Conservation (phyloP, 2,329 filamentous ascomycete species). For the Harringtonia lauricola region DNA sequence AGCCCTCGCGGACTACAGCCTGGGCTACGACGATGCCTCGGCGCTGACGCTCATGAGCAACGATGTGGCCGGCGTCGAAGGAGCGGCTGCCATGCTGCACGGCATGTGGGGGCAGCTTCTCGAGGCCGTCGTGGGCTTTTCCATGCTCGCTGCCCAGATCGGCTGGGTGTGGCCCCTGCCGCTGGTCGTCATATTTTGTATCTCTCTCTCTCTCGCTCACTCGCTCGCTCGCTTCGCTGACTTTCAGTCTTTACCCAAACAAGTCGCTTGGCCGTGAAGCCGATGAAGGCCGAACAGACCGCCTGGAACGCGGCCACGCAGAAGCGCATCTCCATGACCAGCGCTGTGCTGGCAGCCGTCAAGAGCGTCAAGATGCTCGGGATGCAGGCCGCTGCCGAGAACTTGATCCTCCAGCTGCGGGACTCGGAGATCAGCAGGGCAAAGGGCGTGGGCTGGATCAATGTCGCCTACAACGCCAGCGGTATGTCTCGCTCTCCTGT, state of each 20-base stretch:
- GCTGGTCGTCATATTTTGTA: conserved; percentile 28
- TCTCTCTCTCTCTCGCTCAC: too few species aligned
- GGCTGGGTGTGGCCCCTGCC: conserved; percentile 31
- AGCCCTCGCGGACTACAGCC: not conserved
- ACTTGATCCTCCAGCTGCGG: conserved; percentile 16
- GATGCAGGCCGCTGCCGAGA: conserved; percentile 14
- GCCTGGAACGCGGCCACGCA: conserved; percentile 30
- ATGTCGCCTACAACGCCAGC: conserved; percentile 27
- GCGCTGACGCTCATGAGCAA: conserved; percentile 28
- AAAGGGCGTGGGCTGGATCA: conserved; percentile 26
- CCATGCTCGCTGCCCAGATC: conserved; percentile 25
- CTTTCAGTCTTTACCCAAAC: conserved; percentile 27
- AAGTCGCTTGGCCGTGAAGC: conserved; percentile 27
- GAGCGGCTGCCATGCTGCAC: conserved; percentile 24
- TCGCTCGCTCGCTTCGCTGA: conserved; percentile 12
- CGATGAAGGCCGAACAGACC: conserved; percentile 23
- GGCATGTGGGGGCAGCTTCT: conserved; percentile 30
- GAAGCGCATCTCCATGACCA: conserved; percentile 24
- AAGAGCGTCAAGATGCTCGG: conserved; percentile 31
- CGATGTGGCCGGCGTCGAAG: conserved; percentile 24
- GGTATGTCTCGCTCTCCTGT: conserved; percentile 16
- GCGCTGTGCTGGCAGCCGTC: conserved; percentile 22
- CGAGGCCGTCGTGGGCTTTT: conserved; percentile 28
- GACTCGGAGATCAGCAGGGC: conserved; percentile 21
- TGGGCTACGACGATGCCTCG: conserved; percentile 19